Evolutionary conservation across 257 asterid species (phyloP).

Genomic region (Primulina eburnea): DNA sequence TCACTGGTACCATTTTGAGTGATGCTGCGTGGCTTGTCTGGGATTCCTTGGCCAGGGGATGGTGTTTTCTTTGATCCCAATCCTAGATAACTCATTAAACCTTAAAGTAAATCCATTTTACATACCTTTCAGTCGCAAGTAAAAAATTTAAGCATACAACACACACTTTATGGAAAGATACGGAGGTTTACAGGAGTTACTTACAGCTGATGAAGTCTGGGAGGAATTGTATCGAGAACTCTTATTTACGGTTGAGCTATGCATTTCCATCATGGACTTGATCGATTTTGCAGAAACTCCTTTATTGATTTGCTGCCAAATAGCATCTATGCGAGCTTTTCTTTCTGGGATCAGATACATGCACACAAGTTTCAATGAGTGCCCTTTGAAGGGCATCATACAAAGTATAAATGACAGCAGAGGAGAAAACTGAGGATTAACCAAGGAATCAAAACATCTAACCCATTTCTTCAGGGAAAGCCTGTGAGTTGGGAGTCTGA

Average conservation of each 20-base stretch:
- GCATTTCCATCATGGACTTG: slow-evolving; percentile 47
- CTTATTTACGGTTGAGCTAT: slow-evolving; percentile 35
- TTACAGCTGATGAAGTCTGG: slow-evolving; percentile 45
- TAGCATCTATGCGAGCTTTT: slow-evolving; percentile 77
- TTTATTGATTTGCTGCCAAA: slow-evolving; percentile 93
- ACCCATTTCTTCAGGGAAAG: slow-evolving; percentile 43
- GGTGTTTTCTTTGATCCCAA: slow-evolving; percentile 60
- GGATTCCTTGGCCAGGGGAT: slow-evolving; percentile 35
- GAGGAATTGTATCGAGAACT: slow-evolving; percentile 34
- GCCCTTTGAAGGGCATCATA: neutral
- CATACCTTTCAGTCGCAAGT: slow-evolving; percentile 18
- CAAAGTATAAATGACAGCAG: neutral
- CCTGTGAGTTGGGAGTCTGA: slow-evolving; percentile 26
- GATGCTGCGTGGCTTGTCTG: slow-evolving; percentile 29
- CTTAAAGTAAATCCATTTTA: slow-evolving; percentile 37
- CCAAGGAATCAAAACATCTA: slow-evolving; percentile 16
- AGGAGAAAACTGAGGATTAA: neutral
- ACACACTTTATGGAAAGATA: neutral
- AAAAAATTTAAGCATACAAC: slow-evolving; percentile 9
- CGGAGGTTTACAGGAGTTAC: slow-evolving; percentile 16
- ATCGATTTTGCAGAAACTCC: slow-evolving; percentile 68
- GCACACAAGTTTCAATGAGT: slow-evolving; percentile 13
- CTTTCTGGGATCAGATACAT: slow-evolving; percentile 48
- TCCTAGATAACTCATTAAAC: slow-evolving; percentile 77
- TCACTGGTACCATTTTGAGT: slow-evolving; percentile 41